Evolutionary conservation across 148 eudicot genomes (phyloP), one percentile per base, ranked within the genome.

Genomic region (Simmondsia chinensis): DNA sequence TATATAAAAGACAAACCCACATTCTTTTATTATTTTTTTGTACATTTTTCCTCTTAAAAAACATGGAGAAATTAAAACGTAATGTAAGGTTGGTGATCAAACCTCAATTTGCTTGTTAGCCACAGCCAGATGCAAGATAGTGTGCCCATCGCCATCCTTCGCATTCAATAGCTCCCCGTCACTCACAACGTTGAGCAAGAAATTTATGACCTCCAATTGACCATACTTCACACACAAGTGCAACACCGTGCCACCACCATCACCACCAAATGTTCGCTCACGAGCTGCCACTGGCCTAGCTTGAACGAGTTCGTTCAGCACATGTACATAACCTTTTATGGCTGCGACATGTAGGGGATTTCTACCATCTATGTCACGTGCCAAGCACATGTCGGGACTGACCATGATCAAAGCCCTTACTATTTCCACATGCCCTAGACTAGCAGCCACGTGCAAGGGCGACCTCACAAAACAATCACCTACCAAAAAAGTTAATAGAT

Each of bases 171-270:
- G 16, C 20, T 30, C 50, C 8, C 10, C 24, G 8, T 27, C 43
- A 1, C 16, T 33, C 12, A 26, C 22, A 18, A 0, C 2, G 0
- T 10, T 25, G 29, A 30, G 25, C 25, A 50, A 4, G 10, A 20
- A 1, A 20, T 15, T 12, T 23, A 50, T 14, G 6, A 36, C 24
- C 39, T 60, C 45, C 4, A 43, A 7, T 37, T 24, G 42, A 7
- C 43, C 18, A 30, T 8, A 31, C 38, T 35, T 34, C n/a, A 60
- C 64, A 34, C 64, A 50, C 18, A 50, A 16, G 29, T 60, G 64
- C 46, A 60, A 18, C 3, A 60, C 43, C 4, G 34, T 43, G 5
- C 28, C 39, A 11, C 44, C 54, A 0, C 19, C 44, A 0, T 5
- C 4, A 20, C 8, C 4, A 39, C 56, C 23, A n/a, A n/a, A n/a